phyloP scores from a whole-genome alignment of 2,329 filamentous ascomycete species.

The Fonsecaea monophora region DNA sequence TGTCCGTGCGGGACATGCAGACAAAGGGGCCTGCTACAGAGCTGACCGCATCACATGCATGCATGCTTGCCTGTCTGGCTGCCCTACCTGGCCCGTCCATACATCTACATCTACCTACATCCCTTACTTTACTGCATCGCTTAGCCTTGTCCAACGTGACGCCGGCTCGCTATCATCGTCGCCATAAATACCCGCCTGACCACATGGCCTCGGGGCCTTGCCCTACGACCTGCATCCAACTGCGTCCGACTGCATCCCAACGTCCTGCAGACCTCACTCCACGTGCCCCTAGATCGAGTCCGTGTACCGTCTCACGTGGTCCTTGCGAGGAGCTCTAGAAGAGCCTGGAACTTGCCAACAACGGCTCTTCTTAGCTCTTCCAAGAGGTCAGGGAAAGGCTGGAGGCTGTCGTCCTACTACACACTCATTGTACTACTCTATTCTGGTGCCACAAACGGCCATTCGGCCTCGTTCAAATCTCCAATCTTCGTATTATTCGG shows the following conservation, averaged over 20 bases:
- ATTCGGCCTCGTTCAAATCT: background rate
- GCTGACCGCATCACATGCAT: no score
- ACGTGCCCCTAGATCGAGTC: background rate
- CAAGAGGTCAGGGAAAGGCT: background rate
- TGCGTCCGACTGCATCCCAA: background rate
- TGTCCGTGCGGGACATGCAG: no score
- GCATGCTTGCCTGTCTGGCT: background rate
- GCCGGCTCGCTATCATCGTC: background rate
- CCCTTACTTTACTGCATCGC: no score
- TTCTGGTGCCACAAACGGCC: background rate
- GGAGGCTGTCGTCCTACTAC: background rate
- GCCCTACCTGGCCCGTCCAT: no score
- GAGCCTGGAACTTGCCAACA: background rate
- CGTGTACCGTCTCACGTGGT: background rate
- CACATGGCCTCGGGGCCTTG: background rate
- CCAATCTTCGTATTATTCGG: background rate
- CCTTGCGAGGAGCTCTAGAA: background rate
- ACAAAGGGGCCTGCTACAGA: no score
- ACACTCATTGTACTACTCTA: background rate
- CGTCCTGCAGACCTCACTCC: background rate
- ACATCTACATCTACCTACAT: no score
- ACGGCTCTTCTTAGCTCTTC: background rate
- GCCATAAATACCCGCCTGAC: background rate
- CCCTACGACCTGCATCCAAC: background rate
- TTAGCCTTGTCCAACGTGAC: no score